Evolutionary conservation across 257 asterid genomes (phyloP).

Genomic region (Osmanthus fragrans): DNA sequence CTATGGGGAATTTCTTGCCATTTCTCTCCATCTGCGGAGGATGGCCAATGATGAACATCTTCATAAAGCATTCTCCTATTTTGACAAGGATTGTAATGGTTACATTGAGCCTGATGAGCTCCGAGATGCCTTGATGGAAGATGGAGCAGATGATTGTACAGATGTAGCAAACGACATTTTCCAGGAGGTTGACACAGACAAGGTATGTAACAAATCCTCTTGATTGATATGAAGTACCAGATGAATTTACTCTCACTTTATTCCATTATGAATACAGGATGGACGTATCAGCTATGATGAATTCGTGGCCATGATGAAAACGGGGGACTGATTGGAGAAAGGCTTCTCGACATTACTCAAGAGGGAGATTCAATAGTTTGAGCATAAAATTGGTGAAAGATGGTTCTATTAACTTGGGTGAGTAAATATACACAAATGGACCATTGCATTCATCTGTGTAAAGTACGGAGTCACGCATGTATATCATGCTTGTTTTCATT

Average conservation of each 20-base stretch:
- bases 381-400: slow-evolving; percentile 87
- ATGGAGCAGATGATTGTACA: slow-evolving; percentile 25
- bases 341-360: slow-evolving; percentile 91
- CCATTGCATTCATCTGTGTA: slow-evolving; percentile 25
- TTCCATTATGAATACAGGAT: slow-evolving; percentile 51
- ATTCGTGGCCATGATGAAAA: slow-evolving; percentile 89
- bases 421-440: slow-evolving; percentile 40
- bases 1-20: slow-evolving; percentile 84
- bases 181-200: slow-evolving; percentile 92
- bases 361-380: slow-evolving; percentile 84
- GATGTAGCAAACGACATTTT: slow-evolving; percentile 57
- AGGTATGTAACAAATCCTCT: slow-evolving; percentile 45
- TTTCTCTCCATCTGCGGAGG: slow-evolving; percentile 79
- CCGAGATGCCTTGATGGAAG: slow-evolving; percentile 72
- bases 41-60: slow-evolving; percentile 88
- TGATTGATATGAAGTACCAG: slow-evolving; percentile 12
- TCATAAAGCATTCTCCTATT: slow-evolving; percentile 75
- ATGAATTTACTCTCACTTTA: background rate
- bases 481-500: slow-evolving; percentile 33
- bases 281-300: slow-evolving; percentile 88
- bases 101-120: slow-evolving; percentile 79
- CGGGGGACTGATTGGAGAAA: slow-evolving; percentile 98
- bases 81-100: slow-evolving; percentile 77
- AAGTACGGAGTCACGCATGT: slow-evolving; percentile 29
- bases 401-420: slow-evolving; percentile 86